phyloP scores from a whole-genome alignment of 2,329 filamentous ascomycete species.

The Penicillium freii region DNA sequence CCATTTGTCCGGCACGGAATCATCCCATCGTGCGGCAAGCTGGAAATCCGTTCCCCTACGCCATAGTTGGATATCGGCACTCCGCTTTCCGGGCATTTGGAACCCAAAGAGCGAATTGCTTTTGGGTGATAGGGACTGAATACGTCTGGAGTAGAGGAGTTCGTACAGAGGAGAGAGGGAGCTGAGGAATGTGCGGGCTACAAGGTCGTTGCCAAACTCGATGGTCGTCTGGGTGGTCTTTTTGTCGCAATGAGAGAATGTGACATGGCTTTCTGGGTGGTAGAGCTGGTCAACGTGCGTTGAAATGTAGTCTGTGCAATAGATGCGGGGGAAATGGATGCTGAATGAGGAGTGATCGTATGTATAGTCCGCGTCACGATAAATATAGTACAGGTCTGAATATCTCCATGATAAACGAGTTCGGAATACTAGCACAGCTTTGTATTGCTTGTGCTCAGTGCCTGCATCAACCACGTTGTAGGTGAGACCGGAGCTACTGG shows the following conservation, averaged over 20 bases:
- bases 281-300: slow-evolving; percentile 33
- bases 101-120: slow-evolving; percentile 20
- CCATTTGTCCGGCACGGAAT: slow-evolving; percentile 30
- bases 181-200: slow-evolving; percentile 26
- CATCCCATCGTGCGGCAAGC: slow-evolving; percentile 30
- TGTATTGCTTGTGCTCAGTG: slow-evolving; percentile 32
- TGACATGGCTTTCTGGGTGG: slow-evolving; percentile 21
- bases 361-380: slow-evolving; percentile 29
- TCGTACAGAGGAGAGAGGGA: slow-evolving; percentile 28
- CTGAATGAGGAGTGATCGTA: slow-evolving; percentile 25
- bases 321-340: slow-evolving; percentile 28
- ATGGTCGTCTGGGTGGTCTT: slow-evolving; percentile 16
- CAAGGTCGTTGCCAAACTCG: slow-evolving; percentile 22
- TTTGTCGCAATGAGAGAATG: slow-evolving; percentile 34
- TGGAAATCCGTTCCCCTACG: slow-evolving; percentile 23
- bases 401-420: slow-evolving; percentile 26
- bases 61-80: slow-evolving; percentile 32
- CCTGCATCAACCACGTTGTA: slow-evolving; percentile 31
- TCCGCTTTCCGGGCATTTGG: slow-evolving; percentile 29
- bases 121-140: slow-evolving; percentile 29
- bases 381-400: slow-evolving; percentile 30
- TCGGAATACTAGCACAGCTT: slow-evolving; percentile 26
- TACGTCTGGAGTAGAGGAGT: slow-evolving; percentile 29
- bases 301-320: slow-evolving; percentile 32
- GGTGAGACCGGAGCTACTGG: slow-evolving; percentile 24